Evolutionary conservation across 345 rosid species (phyloP), one percentile per base, ranked within the genome.

Genomic region (Ailanthus altissimus): DNA sequence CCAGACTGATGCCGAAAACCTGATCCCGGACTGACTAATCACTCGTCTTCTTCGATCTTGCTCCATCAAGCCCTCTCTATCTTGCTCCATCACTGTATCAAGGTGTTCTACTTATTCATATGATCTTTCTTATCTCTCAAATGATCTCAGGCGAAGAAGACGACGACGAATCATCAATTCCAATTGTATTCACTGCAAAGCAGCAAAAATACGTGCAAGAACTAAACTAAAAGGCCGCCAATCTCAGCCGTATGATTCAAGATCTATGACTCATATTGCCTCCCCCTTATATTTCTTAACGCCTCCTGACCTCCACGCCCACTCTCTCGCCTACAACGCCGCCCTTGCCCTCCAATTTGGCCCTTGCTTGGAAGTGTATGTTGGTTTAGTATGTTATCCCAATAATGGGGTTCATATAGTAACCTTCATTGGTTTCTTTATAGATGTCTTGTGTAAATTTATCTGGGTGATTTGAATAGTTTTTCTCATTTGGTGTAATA

Each of bases 301-400:
- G 98, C 54, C 92, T 93, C 45, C 98, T 79, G 90, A 92, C 83
- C 92, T 95, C 56, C 94, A 84, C 50, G 98, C 99, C 62, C 97
- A 92, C 83, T 96, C 98, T 54, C 85, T 96, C 76, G 98, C 98
- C 51, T 96, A 97, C 78, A 90, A 88, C 75, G 97, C 94, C 5
- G 98, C 96, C 61, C 89, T 95, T 68, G 92, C 97, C 63, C 92
- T 89, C 77, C 99, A 95, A 85, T n/a, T n/a, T n/a, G n/a, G 50
- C 54, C 36, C 63, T 18, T 71, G 32, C 43, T 28, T 71, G 56
- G 36, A n/a, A 36, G 42, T 26, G 43, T 51, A 32, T 28, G 15
- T 28, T 6, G 54, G 12, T 47, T 20, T 25, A 16, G 6, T 67
- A 45, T 45, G 23, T 23, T 58, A 21, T 58, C 0, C 4, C 14